A percentile compares a stretch with the other conserved stretches of the same genome.
These are phyloP conservation scores for Cladophialophora chaetospira DNA, from an alignment of 2,329 filamentous ascomycete genomes.

Conservation along the genomic window DNA sequence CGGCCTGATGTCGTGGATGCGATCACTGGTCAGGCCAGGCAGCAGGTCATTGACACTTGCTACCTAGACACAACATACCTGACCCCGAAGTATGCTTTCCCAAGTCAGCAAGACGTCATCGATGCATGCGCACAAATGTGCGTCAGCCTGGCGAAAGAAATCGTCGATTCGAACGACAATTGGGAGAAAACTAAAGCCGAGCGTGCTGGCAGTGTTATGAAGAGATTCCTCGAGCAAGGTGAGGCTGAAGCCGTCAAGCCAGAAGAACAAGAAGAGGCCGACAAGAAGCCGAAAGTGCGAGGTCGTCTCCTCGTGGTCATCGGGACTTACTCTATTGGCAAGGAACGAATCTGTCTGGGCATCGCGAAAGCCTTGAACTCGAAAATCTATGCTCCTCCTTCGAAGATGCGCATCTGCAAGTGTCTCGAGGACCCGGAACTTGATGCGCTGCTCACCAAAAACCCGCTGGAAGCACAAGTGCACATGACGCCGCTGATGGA, in stretches of 20 bases:
- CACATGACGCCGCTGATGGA: constrained; percentile 98
- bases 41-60: constrained; percentile 91
- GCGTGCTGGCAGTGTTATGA: constrained; percentile 61
- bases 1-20: constrained; percentile 72
- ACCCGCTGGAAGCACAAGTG: constrained; percentile 85
- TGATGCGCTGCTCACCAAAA: constrained; percentile 70
- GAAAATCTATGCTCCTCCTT: constrained; percentile 84
- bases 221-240: constrained; percentile 59
- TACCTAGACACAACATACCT: constrained; percentile 98
- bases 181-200: constrained; percentile 61
- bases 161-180: constrained; percentile 57
- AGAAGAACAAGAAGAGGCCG: constrained; percentile 33
- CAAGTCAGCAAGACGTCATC: constrained; percentile 84
- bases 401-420: constrained; percentile 80
- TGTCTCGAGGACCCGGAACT: constrained; percentile 87
- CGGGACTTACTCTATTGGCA: constrained; percentile 96
- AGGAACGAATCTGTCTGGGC: constrained; percentile 91
- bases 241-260: constrained; percentile 41
- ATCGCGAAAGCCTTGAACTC: constrained; percentile 82
- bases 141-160: constrained; percentile 70
- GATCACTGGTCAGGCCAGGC: constrained; percentile 68
- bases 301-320: constrained; percentile 86
- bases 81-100: constrained; percentile 93
- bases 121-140: constrained; percentile 85
- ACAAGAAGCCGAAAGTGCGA: constrained; percentile 39